Evolutionary conservation across 2,329 filamentous ascomycete species (phyloP), one percentile per base, ranked within the genome.

Genomic region (Pseudomassariella vexata): DNA sequence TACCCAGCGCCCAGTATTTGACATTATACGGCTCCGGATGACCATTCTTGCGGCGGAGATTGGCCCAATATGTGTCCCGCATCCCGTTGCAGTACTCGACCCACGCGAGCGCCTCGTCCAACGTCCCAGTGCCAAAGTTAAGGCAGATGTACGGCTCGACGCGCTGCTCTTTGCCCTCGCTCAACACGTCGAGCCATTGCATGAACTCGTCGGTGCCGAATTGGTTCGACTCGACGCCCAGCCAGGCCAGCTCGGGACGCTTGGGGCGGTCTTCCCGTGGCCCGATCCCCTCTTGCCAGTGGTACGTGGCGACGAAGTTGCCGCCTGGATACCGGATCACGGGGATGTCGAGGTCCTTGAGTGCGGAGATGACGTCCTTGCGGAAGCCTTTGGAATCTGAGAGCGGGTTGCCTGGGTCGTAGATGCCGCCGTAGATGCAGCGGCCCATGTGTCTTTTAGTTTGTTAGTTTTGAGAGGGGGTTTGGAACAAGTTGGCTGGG

Each of bases 201-300:
- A 92, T 76, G 59, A 92, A 92, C 63, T 92, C 86, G 55, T 92
- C 84, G 1, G 85, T 92, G 36, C 85, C 85, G 49, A 92, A 89
- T 40, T 81, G 66, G 54, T 92, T 92, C 18, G 69, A 75, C 62
- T 92, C 86, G 2, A 74, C 73, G 20, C 80, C 82, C 14, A 83
- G 65, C 86, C 85, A 92, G 5, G 85, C 85, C 32, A 92, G 68
- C 50, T 92, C 85, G 2, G 79, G 81, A 45, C 81, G 48, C 39
- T 41, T 52, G 4, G 83, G 84, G 27, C 86, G 69, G 46, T 79
- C 65, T 15, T 86, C 81, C 40, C 65, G 70, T 0, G 85, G 85
- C 2, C 86, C 85, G 41, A 94, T 68, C 8, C 85, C 85, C 56
- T 92, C 85, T 29, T 79, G 66, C 85, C 86, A 92, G 63, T 89